Evolutionary conservation across 2,329 filamentous ascomycete species (phyloP).

Genomic region (Podosphaera aphanis): DNA sequence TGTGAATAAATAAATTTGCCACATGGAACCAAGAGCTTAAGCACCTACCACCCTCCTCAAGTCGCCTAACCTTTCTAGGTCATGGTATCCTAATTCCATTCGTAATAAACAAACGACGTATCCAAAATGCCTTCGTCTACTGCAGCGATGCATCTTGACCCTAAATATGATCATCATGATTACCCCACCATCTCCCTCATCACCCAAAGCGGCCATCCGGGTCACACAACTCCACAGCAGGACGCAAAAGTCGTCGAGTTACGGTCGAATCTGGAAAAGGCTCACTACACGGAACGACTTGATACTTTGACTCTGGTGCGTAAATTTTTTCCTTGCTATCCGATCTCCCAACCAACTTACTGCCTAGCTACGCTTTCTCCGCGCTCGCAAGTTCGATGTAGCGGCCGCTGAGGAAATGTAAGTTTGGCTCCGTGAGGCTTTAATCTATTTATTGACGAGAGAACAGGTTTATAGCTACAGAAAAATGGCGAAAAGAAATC

Average conservation of each 20-base stretch:
- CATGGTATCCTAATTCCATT: background rate
- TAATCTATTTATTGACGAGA: conserved; percentile 5
- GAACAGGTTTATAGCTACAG: conserved; percentile 64
- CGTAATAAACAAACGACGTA: background rate
- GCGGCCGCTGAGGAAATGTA: conserved; percentile 69
- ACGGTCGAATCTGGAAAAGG: conserved; percentile 59
- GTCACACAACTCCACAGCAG: conserved; percentile 65
- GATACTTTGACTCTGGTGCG: conserved; percentile 79
- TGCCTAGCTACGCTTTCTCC: conserved; percentile 60
- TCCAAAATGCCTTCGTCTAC: conserved; percentile 10
- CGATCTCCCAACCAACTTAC: conserved; percentile 1
- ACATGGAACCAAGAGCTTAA: too few relatives aligned
- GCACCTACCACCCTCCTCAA: conserved; percentile 1
- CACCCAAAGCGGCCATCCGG: conserved; percentile 55
- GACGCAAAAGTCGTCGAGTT: conserved; percentile 77
- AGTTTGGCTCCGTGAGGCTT: conserved; percentile 15
- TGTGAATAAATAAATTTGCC: too few relatives aligned
- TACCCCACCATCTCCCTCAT: conserved; percentile 60
- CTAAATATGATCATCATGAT: conserved; percentile 93
- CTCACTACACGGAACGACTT: conserved; percentile 60
- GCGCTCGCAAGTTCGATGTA: conserved; percentile 89
- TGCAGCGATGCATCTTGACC: conserved; percentile 30
- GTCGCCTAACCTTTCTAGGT: background rate
- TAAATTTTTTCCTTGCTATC: conserved; percentile 1
- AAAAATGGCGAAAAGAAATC: conserved; percentile 77